phyloP scores from a whole-genome alignment of 2,329 filamentous ascomycete species.

The Epichloe elymi region DNA sequence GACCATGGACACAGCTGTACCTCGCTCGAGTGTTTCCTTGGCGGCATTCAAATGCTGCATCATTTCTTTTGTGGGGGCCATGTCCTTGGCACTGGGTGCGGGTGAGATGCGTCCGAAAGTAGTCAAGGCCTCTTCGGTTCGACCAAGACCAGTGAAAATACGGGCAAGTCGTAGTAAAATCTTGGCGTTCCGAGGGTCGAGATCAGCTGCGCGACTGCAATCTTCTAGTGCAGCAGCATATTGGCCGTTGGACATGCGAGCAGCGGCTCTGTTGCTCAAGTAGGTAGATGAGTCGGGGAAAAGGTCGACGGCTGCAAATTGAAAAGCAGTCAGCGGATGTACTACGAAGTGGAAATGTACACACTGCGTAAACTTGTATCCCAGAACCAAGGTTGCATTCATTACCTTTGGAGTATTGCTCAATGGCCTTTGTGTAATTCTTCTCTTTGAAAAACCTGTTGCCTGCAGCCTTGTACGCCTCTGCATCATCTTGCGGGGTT shows the following conservation, averaged over 20 bases:
- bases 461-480: constrained; percentile 80
- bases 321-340: background rate
- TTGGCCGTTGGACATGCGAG: constrained; percentile 76
- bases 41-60: constrained; percentile 67
- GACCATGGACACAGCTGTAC: constrained; percentile 79
- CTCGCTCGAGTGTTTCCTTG: constrained; percentile 59
- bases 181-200: constrained; percentile 79
- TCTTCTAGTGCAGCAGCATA: constrained; percentile 76
- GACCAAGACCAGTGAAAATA: constrained; percentile 77
- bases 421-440: constrained; percentile 76
- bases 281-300: constrained; percentile 80
- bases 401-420: constrained; percentile 89
- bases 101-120: constrained; percentile 73
- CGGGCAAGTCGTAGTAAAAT: constrained; percentile 78
- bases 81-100: constrained; percentile 72
- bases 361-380: background rate
- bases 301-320: constrained; percentile 61
- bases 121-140: constrained; percentile 73
- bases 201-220: constrained; percentile 65
- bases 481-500: constrained; percentile 58
- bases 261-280: constrained; percentile 87
- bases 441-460: constrained; percentile 97
- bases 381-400: background rate
- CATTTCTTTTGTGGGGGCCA: constrained; percentile 71
- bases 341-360: background rate